A percentile compares a stretch with the other conserved stretches of the same genome.
These are phyloP conservation scores for Alternaria ventricosa DNA, from an alignment of 2,329 filamentous ascomycete species.

Conservation along the genomic window DNA sequence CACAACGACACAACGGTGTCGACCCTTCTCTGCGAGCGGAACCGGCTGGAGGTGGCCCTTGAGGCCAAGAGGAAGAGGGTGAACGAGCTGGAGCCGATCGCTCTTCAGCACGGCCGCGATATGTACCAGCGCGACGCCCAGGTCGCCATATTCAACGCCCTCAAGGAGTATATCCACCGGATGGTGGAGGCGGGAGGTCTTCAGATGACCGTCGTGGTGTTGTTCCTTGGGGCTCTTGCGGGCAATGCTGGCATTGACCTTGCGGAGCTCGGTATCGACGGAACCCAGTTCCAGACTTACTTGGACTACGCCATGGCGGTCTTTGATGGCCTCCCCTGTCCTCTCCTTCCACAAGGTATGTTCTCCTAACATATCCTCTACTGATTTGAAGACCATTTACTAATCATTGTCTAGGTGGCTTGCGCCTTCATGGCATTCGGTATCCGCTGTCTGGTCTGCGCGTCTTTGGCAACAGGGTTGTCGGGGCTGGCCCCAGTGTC, in stretches of 20 bases:
- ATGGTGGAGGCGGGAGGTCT: not conserved
- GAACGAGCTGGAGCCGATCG: not conserved
- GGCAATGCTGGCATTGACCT: not conserved
- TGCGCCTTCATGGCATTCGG: slow-evolving; percentile 2
- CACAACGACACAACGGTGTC: not conserved
- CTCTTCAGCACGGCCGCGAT: not conserved
- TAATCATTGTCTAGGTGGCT: not conserved
- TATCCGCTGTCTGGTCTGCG: slow-evolving; percentile 6
- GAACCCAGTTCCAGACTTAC: slow-evolving; percentile 2
- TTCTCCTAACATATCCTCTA: not conserved
- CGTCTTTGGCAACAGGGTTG: not conserved
- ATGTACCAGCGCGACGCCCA: not conserved
- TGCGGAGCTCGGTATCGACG: slow-evolving; percentile 2
- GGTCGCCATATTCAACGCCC: not conserved
- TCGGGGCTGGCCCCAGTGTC: not conserved
- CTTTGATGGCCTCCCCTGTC: not conserved
- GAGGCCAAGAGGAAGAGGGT: not conserved
- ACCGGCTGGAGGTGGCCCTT: not conserved
- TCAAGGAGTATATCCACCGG: not conserved
- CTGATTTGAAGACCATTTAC: not conserved
- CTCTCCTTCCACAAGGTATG: slow-evolving; percentile 6
- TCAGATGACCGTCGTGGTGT: not conserved
- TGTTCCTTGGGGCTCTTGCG: slow-evolving; percentile 1
- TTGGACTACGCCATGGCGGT: not conserved
- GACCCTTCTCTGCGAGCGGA: not conserved